Evolutionary conservation across 768 basidiomycete genomes (phyloP), one percentile per base, ranked within the genome.

Genomic region (Clitopilus passeckerianus): DNA sequence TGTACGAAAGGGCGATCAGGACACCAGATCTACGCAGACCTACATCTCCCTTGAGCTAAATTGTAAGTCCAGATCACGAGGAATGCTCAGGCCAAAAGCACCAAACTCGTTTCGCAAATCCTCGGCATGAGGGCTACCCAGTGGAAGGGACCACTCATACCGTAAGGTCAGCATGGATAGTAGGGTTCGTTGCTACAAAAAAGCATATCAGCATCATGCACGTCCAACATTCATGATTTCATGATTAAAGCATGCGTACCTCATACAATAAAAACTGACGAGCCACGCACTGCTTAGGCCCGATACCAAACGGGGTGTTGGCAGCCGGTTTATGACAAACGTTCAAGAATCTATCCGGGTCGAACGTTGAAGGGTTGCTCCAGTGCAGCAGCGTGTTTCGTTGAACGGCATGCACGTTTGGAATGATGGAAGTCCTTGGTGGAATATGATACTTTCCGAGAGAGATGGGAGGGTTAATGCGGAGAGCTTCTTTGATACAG

Each of bases 401-500:
- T 54, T 74, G 74, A 27, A 74, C 62, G 18, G 68, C 69, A 50
- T 65, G 71, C 46, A 75, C 65, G 60, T 75, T 71, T 30, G 68
- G 66, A 37, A 73, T 69, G 34, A 76, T 52, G 12, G 73, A 71
- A 10, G 69, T 66, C 24, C 63, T 55, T 0, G 69, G 61, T 0
- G 74, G 73, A 56, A 76, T 68, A 34, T 61, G 52, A 56, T 74
- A 72, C n/a, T 67, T 66, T 15, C 71, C 72, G n/a, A 71, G 65
- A 22, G 69, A 68, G 60, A 72, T 69, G 10, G 73, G 70, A 30
- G 63, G 65, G 60, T 71, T 70, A 53, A 72, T 72, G 15, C 77
- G 75, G 10, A 78, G 59, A 4, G 77, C 66, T 66, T 77, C 77
- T 57, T 72, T 70, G 56, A 77, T 73, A 64, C 74, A 75, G 4